Conservation (phyloP, 106 monocot genomes). For the Allium cepa region DNA sequence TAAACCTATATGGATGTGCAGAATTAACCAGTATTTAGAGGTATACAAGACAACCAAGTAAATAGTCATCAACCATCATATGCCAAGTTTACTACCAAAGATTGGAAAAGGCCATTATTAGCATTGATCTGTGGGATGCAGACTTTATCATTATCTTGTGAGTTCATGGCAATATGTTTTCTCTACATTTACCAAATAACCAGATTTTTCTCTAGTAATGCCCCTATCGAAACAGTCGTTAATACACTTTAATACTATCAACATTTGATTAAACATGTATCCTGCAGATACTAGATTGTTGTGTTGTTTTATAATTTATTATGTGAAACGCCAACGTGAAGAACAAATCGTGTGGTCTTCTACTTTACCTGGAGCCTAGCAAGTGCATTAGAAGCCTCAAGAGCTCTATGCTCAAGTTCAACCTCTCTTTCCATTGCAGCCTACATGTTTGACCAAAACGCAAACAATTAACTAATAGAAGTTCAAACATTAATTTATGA, state of each 20-base stretch:
- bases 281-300: not conserved
- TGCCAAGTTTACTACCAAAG: no score
- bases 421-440: constrained; percentile 97
- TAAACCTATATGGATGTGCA: no score
- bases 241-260: not conserved
- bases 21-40: no score
- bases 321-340: not conserved
- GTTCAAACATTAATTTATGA: no score
- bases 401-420: constrained; percentile 91
- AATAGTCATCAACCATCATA: no score
- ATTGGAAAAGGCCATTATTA: no score
- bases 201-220: not conserved
- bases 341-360: not conserved
- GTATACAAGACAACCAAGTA: no score
- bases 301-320: not conserved
- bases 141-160: no score
- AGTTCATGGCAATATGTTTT: not conserved
- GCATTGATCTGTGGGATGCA: no score
- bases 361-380: constrained; percentile 86
- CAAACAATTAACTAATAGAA: no score
- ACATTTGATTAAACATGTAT: not conserved
- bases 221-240: not conserved
- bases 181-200: not conserved
- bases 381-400: constrained; percentile 99
- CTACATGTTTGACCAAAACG: constrained; percentile 25